A percentile compares a stretch with the other conserved stretches of the same genome.
Conservation (phyloP, 1,284 basidiomycete genomes). For the Cryptococcus deneoformans region DNA sequence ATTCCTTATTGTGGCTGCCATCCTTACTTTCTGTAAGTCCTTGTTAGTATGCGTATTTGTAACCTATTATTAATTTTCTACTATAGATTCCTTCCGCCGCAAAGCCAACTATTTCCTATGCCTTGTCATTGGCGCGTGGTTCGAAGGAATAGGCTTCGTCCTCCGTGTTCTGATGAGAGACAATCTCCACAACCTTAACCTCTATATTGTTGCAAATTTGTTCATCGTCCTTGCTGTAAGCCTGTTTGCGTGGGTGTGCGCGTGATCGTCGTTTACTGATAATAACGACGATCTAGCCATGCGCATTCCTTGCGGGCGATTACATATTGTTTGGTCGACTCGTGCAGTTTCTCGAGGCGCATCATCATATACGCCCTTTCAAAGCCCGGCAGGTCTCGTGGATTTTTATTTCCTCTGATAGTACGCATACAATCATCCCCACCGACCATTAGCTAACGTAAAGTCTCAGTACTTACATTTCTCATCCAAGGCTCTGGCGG, state of each 20-base stretch:
- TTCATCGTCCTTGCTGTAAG: constrained; percentile 63
- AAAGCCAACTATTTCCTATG: constrained; percentile 62
- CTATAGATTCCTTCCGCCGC: constrained; percentile 35
- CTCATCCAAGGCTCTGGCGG: constrained; percentile 58
- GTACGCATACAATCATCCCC: constrained; percentile 44
- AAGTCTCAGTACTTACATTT: constrained; percentile 59
- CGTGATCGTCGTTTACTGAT: neutral
- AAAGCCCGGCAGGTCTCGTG: constrained; percentile 17
- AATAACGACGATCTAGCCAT: constrained; percentile 50
- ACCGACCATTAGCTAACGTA: constrained; percentile 17
- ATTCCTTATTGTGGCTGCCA: constrained; percentile 55
- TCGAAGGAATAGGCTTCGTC: constrained; percentile 48
- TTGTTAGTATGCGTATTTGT: neutral
- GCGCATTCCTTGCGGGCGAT: constrained; percentile 69
- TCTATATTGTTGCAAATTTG: constrained; percentile 59
- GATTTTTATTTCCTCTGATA: constrained; percentile 53
- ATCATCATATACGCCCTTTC: constrained; percentile 53
- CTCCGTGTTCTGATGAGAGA: constrained; percentile 48
- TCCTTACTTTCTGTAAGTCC: constrained; percentile 54
- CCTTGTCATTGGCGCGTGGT: constrained; percentile 64
- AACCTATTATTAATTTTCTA: neutral
- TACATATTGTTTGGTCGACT: constrained; percentile 66
- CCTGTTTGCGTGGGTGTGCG: constrained; percentile 2
- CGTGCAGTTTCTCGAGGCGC: constrained; percentile 55
- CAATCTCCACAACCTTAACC: constrained; percentile 32